A percentile compares a stretch with the other conserved stretches of the same genome.
Evolutionary conservation across 108 stramenopile genomes (phyloP).

Genomic region (Skeletonema grethae): DNA sequence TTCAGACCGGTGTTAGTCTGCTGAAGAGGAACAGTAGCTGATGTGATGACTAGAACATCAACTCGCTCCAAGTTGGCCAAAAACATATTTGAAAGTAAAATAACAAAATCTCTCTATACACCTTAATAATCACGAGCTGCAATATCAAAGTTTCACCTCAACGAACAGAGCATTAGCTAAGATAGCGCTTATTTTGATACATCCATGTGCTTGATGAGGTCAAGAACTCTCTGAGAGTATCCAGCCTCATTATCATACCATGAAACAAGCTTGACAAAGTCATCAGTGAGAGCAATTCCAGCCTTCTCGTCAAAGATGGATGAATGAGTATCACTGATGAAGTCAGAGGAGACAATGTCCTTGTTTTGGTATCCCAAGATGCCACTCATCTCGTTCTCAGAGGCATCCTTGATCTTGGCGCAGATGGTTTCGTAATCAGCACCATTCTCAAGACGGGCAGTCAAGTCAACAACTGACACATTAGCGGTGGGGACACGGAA

Average conservation of each 20-base stretch:
- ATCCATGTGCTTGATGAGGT: constrained; percentile 96
- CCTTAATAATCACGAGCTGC: neutral
- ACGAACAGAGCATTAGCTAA: neutral
- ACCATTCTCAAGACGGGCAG: constrained; percentile 90
- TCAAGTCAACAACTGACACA: constrained; percentile 98
- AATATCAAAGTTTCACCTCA: neutral
- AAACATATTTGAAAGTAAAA: neutral
- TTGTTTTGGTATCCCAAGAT: constrained; percentile 95
- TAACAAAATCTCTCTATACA: neutral
- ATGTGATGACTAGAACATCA: no score
- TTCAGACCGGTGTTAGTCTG: no score
- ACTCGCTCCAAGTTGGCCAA: no score
- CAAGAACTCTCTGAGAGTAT: constrained; percentile 92
- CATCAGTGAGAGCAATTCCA: constrained; percentile 94
- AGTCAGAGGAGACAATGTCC: constrained; percentile 96
- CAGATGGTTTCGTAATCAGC: constrained; percentile 96
- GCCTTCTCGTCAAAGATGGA: constrained; percentile 98
- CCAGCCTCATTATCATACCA: constrained; percentile 99
- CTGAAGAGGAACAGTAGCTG: no score
- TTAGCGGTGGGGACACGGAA: constrained; percentile 99
- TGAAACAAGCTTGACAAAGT: constrained; percentile 98
- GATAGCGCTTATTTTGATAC: constrained; percentile 44
- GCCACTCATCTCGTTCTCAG: constrained; percentile 94
- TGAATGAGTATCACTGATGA: constrained; percentile 90
- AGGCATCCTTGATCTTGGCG: constrained; percentile 93